Percentiles rank a stretch among this genome's conserved stretches.
phyloP scores from a whole-genome alignment of 75 land plant species.

The Cryptomeria japonica region DNA sequence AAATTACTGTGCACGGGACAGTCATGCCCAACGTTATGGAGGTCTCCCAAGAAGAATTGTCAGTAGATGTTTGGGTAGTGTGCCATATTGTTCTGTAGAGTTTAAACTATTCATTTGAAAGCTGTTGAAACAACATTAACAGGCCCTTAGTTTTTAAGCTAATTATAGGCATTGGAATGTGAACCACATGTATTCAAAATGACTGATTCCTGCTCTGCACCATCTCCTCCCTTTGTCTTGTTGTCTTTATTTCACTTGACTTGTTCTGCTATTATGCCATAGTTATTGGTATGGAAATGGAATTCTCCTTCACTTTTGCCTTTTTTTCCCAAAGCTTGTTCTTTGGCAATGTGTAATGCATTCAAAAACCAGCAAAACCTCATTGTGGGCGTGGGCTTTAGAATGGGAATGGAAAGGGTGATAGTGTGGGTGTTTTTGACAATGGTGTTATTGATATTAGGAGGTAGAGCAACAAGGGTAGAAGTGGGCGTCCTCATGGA shows the following conservation, averaged over 20 bases:
- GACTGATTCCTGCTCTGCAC: background rate
- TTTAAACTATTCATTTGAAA: background rate
- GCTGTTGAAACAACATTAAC: background rate
- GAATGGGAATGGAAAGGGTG: background rate
- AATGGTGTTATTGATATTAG: background rate
- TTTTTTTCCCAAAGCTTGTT: background rate
- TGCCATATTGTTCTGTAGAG: background rate
- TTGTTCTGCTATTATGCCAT: background rate
- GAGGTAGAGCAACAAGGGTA: slow-evolving; percentile 21
- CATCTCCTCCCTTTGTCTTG: background rate
- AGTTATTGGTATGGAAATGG: background rate
- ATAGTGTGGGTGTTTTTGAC: background rate
- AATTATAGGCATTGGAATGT: background rate
- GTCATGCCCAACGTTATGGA: background rate
- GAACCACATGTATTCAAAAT: background rate
- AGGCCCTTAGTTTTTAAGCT: background rate
- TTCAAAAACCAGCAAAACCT: background rate
- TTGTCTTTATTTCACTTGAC: background rate
- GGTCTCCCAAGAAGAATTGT: background rate
- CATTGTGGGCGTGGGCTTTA: background rate
- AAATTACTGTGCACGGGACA: too few relatives aligned
- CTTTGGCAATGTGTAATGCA: background rate
- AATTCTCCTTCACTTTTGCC: background rate
- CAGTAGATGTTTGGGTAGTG: background rate
- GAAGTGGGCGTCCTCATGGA: slow-evolving; percentile 73